Evolutionary conservation across 208 protist genomes (phyloP), one percentile per base, ranked within the genome.

Genomic region (Leishmania aethiopica): DNA sequence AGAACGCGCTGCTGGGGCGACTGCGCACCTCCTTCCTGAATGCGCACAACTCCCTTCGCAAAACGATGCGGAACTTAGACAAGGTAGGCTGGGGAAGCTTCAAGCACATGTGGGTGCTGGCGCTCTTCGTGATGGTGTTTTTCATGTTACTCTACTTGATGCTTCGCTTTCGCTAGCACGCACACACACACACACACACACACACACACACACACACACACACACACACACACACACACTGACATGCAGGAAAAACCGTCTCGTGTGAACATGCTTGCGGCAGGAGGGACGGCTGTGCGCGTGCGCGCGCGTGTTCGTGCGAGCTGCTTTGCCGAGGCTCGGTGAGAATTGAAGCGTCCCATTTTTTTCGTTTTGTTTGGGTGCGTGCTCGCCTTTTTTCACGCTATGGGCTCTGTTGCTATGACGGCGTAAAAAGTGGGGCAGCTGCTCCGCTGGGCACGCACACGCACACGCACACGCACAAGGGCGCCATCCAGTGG

Each of bases 61-160:
- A 78, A 37, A 95, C 92, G 49, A 90, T 97, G 85, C 85, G 79
- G 35, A 87, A 90, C 47, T 80, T 97, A 37, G 82, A 92, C 73
- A 67, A 82, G 32, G 81, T 88, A 17, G 88, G 82, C 4, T 81
- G 75, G 73, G 73, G 78, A 2, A 84, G 88, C 75, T 91, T 92
- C 59, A 83, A 62, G n/a, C 94, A 97, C 80, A 95, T 97, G 84
- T 97, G 94, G 93, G 55, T 94, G 40, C 86, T 97, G n/a, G 93
- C 93, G 35, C 80, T 96, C 6, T 96, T 97, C 79, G 89, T 93
- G 28, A 45, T 97, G 76, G 78, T 93, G 28, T 94, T 95, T 42
- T 86, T 95, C 59, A 87, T 97, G 88, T 70, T 96, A 25, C 92
- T 95, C n/a, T 96, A 94, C 57, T 7, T 95, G 64, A 88, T 96